A percentile compares a stretch with the other conserved stretches of the same genome.
Evolutionary conservation across 2,329 filamentous ascomycete genomes (phyloP).

Genomic region (Pseudocercospora eumusae): DNA sequence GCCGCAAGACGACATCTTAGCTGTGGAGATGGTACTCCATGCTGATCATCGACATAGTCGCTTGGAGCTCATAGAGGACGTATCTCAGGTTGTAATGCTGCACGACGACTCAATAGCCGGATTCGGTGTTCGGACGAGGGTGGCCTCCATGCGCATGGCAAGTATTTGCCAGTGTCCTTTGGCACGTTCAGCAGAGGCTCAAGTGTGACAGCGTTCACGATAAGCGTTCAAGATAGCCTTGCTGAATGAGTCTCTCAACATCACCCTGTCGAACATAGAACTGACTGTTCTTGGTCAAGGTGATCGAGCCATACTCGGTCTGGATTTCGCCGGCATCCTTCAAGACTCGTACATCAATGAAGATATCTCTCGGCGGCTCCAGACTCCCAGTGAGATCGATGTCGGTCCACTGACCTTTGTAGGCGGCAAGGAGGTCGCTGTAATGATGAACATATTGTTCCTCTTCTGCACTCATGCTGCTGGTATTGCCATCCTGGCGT

Average conservation of each 20-base stretch:
- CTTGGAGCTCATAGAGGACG: background rate
- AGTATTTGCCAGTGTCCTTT: background rate
- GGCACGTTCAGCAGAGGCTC: background rate
- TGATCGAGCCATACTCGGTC: constrained; percentile 98
- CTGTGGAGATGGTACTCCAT: background rate
- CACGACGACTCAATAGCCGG: background rate
- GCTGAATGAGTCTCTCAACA: constrained; percentile 88
- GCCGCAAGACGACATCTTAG: background rate
- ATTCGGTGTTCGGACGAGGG: background rate
- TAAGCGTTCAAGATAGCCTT: constrained; percentile 91
- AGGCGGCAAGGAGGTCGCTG: constrained; percentile 86
- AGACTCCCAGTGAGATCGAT: constrained; percentile 92
- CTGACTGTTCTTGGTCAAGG: constrained; percentile 95
- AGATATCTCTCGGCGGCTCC: constrained; percentile 90
- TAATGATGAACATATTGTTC: constrained; percentile 95
- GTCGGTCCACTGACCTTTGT: constrained; percentile 98
- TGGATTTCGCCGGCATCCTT: constrained; percentile 98
- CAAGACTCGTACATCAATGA: constrained; percentile 93
- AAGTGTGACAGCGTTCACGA: constrained; percentile 56
- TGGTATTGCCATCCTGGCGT: constrained; percentile 24
- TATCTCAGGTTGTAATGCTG: background rate
- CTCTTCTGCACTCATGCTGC: constrained; percentile 79
- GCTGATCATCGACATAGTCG: background rate
- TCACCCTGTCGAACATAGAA: constrained; percentile 96
- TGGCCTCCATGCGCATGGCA: background rate